phyloP scores from a whole-genome alignment of 371 early-diverging fungal genomes.

The Mortierella sp. region DNA sequence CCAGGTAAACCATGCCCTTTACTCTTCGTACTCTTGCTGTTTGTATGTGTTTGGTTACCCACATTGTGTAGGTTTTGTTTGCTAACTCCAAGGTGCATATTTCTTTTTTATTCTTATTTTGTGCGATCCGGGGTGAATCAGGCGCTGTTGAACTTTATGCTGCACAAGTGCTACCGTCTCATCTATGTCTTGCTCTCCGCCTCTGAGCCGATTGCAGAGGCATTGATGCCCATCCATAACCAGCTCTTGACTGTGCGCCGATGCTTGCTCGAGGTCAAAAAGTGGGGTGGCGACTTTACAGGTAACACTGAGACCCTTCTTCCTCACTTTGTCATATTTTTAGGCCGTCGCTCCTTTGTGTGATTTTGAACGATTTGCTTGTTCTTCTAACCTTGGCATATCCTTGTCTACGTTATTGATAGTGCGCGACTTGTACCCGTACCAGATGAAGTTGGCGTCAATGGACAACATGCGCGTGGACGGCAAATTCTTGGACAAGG shows the following conservation, averaged over 20 bases:
- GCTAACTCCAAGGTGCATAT: background rate
- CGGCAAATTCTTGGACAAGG: conserved; percentile 89
- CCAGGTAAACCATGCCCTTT: conserved; percentile 59
- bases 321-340: conserved; percentile 4
- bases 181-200: conserved; percentile 86
- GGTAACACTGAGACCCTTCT: conserved; percentile 41
- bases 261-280: conserved; percentile 85
- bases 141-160: conserved; percentile 83
- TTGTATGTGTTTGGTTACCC: background rate
- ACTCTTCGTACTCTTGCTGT: background rate
- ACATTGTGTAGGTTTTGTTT: background rate
- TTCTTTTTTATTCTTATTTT: background rate
- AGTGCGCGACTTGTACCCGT: conserved; percentile 88
- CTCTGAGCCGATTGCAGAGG: conserved; percentile 90
- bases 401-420: background rate
- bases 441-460: conserved; percentile 88
- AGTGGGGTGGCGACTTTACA: conserved; percentile 85
- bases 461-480: conserved; percentile 88
- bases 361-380: background rate
- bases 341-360: background rate
- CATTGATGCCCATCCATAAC: conserved; percentile 87
- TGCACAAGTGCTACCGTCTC: conserved; percentile 90
- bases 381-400: conserved; percentile 6
- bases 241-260: conserved; percentile 87
- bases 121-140: conserved; percentile 49